Base-by-base conservation (phyloP, 139 green algal species). In the Mychonastes homosphaera region DNA sequence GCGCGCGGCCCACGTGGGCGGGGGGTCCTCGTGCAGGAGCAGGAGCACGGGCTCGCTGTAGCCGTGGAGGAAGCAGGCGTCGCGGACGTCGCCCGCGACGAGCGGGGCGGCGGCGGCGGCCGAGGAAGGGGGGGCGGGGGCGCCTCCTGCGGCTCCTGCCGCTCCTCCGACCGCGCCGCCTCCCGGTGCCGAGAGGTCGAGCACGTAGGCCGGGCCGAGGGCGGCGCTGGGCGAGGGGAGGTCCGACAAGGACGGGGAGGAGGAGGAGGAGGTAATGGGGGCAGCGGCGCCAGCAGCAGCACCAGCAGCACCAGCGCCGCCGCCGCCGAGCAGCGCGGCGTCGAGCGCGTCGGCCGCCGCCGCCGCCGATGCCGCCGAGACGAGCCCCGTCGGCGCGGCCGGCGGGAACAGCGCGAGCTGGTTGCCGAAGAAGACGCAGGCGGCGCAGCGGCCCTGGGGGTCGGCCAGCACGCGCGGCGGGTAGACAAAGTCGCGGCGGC, bases 1-100 rank as follows among this genome's bases (percentile, higher is more conserved):
- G 23, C 70, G 58, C 24, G 81, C 90, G 0, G 72, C 68, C 86
- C 88, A 97, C 19, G 87, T 94, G 10, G 85, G 84, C 27, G 82
- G 64, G 1, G 53, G 56, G n/a, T n/a, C 27, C 69, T 97, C 89
- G 54, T 94, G 82, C 56, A 95, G 75, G 29, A 96, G 27, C 36
- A 92, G 67, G 65, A 96, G 66, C 60, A 89, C 80, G 0, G 90
- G 88, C 71, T 96, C 88, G 30, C 68, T 88, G 70, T 90, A 95
- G 18, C 87, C 85, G 56, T 94, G 82, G 40, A 96, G 76, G 56
- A 95, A 95, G 1, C 68, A 72, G 0, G 71, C 69, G 60, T 92
- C 80, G 15, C 75, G 63, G 15, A 92, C 82, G 62, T n/a, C n/a
- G n/a, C n/a, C n/a, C n/a, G n/a, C n/a, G n/a, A n/a, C n/a, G n/a